Percentiles rank a stretch among this genome's conserved stretches.
These are phyloP conservation scores for Aspergillus avenaceus DNA, from an alignment of 495 filamentous ascomycete genomes.

Conservation along the genomic window DNA sequence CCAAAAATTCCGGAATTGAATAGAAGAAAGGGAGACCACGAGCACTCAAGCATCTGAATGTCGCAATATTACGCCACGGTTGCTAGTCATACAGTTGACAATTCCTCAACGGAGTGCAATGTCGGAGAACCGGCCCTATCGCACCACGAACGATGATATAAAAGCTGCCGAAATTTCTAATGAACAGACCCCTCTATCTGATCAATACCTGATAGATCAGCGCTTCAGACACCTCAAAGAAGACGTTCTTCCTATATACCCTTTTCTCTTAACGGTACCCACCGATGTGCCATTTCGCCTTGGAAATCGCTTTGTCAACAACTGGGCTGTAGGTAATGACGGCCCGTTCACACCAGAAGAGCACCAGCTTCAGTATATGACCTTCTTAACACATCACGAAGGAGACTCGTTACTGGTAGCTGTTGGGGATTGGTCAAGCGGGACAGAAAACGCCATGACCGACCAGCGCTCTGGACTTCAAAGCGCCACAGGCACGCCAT, in stretches of 20 bases:
- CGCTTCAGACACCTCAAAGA: constrained; percentile 42
- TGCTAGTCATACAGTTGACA: not conserved
- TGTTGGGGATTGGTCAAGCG: constrained; percentile 52
- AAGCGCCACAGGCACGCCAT: constrained; percentile 33
- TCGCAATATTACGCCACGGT: not conserved
- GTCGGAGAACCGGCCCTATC: constrained; percentile 40
- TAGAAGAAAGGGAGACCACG: no score
- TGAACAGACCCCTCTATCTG: constrained; percentile 18
- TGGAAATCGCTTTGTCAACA: constrained; percentile 33
- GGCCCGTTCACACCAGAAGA: constrained; percentile 45
- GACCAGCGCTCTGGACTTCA: constrained; percentile 30
- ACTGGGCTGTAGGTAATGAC: constrained; percentile 48
- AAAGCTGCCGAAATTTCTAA: constrained; percentile 19
- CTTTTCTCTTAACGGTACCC: constrained; percentile 46
- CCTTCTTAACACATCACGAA: constrained; percentile 47
- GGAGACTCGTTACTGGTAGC: constrained; percentile 43
- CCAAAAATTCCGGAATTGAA: no score
- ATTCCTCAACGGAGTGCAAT: constrained; percentile 36
- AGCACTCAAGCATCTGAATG: not conserved
- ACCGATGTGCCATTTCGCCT: constrained; percentile 41
- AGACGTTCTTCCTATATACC: constrained; percentile 43
- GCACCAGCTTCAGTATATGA: constrained; percentile 52
- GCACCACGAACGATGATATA: constrained; percentile 26
- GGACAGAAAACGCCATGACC: constrained; percentile 42
- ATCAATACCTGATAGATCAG: constrained; percentile 33